A percentile compares a stretch with the other conserved stretches of the same genome.
phyloP scores from a whole-genome alignment of 106 monocot genomes.

The Acanthochlamys bracteata region DNA sequence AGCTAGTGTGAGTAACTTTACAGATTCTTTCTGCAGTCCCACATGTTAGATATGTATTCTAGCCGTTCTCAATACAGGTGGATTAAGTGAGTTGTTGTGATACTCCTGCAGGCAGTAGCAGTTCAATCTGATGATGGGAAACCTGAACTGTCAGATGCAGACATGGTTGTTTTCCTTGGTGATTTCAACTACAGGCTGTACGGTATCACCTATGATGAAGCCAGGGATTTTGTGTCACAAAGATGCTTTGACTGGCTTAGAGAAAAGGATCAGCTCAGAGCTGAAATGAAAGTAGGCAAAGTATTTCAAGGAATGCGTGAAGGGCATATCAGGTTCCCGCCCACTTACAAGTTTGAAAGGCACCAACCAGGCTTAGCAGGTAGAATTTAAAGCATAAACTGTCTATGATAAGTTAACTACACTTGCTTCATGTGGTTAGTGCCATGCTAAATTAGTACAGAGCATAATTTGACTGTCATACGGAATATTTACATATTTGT shows the following conservation, averaged over 20 bases:
- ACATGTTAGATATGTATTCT: not conserved
- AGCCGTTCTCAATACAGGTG: not conserved
- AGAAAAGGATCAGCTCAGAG: constrained; percentile 58
- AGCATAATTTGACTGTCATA: too few relatives aligned
- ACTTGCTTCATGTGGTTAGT: not conserved
- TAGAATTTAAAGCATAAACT: constrained; percentile 3
- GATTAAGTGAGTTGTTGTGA: not conserved
- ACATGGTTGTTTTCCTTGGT: constrained; percentile 67
- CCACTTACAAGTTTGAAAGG: constrained; percentile 74
- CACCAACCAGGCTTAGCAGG: constrained; percentile 51
- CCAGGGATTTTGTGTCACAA: constrained; percentile 58
- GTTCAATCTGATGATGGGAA: constrained; percentile 29
- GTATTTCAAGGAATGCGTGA: constrained; percentile 82
- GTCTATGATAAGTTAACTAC: not conserved
- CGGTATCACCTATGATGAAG: constrained; percentile 59
- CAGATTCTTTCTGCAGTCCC: not conserved
- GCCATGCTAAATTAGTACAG: too few relatives aligned
- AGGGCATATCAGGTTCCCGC: constrained; percentile 59
- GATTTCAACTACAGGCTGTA: constrained; percentile 60
- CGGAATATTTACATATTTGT: too few relatives aligned
- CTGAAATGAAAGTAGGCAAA: constrained; percentile 66
- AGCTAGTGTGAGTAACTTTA: constrained; percentile 23
- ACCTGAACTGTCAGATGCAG: constrained; percentile 58
- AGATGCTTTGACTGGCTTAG: constrained; percentile 64
- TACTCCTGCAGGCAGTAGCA: constrained; percentile 15